Evolutionary conservation across 495 filamentous ascomycete species (phyloP), one percentile per base, ranked within the genome.

Genomic region (Penicillium silybi): DNA sequence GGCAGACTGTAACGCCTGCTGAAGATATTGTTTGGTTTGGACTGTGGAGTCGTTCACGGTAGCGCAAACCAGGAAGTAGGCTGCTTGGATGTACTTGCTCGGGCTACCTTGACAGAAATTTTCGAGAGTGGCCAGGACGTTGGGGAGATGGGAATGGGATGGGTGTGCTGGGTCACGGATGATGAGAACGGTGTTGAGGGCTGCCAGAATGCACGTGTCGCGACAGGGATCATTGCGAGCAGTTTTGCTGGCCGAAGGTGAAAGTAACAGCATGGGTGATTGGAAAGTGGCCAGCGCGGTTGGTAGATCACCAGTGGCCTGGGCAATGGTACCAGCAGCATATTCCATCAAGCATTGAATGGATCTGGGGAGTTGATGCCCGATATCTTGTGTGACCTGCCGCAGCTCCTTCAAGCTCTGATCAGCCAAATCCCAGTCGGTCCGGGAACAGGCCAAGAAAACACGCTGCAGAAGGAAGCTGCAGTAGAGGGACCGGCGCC

Each of bases 151-250:
- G 34, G 60, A 57, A 35, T 82, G 71, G 45, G 82, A 50, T 43
- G 72, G 71, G 22, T 85, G 79, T 0, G 65, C 53, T 7, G 80
- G 80, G 34, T 84, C 72, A 41, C 90, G 88, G 55, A 96, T 73
- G 48, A 97, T 93, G 64, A 91, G 85, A 22, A 96, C 69, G 19
- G 79, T 79, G 67, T 95, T 97, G 51, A 99, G 79, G 4, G 83
- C 73, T 4, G 90, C 87, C 10, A 97, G 80, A 43, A 95, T 80
- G 8, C 84, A 74, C 17, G 95, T 72, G 54, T 96, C 89, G 3
- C 80, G 77, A 41, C 80, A 78, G n/a, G 84, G 72, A 32, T 84
- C 79, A 46, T 80, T 73, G 44, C 67, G 69, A 41, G 68, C 55
- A 55, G 67, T 70, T 39, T 60, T 68, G 52, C 61, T 78, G 47